Evolutionary conservation across 1,284 basidiomycete genomes (phyloP).

Genomic region (Ganoderma lingzhi): DNA sequence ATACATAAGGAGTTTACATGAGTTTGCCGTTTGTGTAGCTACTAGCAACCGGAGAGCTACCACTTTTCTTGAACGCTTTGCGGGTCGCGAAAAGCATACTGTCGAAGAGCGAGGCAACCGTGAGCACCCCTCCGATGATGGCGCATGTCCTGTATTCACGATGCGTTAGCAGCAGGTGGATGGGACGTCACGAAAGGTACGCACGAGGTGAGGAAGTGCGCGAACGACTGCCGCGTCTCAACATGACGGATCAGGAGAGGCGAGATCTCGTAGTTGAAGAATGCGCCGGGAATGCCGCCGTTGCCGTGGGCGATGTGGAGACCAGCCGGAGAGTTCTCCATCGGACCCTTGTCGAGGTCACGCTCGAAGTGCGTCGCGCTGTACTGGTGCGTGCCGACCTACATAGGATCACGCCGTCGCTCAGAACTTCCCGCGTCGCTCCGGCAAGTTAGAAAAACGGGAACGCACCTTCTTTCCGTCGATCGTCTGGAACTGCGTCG

Average conservation of each 20-base stretch:
- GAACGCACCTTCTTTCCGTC: constrained; percentile 71
- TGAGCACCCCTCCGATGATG: constrained; percentile 96
- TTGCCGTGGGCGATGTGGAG: constrained; percentile 85
- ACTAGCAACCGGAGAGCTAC: constrained; percentile 42
- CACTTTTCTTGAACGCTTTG: constrained; percentile 69
- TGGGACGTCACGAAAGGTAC: constrained; percentile 42
- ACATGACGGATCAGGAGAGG: constrained; percentile 92
- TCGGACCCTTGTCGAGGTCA: constrained; percentile 72
- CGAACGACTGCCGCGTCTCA: constrained; percentile 93
- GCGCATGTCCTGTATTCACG: constrained; percentile 84
- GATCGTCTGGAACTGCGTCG: constrained; percentile 89
- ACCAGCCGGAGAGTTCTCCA: constrained; percentile 74
- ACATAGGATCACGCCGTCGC: constrained; percentile 50
- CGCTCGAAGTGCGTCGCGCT: constrained; percentile 97
- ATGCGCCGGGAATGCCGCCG: constrained; percentile 85
- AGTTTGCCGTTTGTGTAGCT: constrained; percentile 53
- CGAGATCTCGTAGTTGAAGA: constrained; percentile 99
- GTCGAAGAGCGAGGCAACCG: constrained; percentile 93
- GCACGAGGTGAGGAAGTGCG: constrained; percentile 96
- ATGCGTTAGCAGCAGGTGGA: not conserved
- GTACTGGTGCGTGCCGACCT: constrained; percentile 91
- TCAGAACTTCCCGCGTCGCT: not conserved
- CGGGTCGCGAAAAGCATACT: constrained; percentile 85
- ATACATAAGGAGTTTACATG: constrained; percentile 47
- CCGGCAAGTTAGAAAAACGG: not conserved